Evolutionary conservation across 805 yeast genomes (phyloP), one percentile per base, ranked within the genome.

Genomic region (Wickerhamomyces bovis): DNA sequence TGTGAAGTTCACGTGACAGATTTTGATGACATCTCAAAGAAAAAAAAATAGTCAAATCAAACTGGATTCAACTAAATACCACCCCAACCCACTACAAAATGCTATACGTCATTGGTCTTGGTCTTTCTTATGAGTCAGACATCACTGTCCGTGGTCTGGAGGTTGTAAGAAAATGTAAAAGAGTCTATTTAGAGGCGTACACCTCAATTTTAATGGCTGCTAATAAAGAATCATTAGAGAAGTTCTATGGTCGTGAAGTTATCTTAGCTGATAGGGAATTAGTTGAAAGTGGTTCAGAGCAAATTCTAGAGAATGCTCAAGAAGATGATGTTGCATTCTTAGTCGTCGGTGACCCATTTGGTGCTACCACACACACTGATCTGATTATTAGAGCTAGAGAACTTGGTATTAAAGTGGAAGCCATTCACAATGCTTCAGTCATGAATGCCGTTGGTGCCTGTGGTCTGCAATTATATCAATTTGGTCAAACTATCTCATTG

Each of bases 361-460:
- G 99, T 30, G 99, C 99, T 28, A 92, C 99, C 5, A 92, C 99
- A 1, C 99, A 92, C 68, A 89, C 97, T 0, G 99, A 94, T 69
- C 74, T 92, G 52, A 88, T 90, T 38, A 77, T 92, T 50, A 75
- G 99, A 60, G 98, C 99, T 39, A 78, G 95, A 56, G 96, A 86
- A 65, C 73, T 82, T 50, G 80, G 80, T 2, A 88, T 94, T 61
- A 70, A 76, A 43, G 87, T 86, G 39, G 95, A 87, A 61, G 77
- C 85, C 36, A 80, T 92, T 50, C 99, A 92, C 69, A 92, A 92
- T 65, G 99, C 99, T 1, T 86, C 96, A 16, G 94, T 92, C 12
- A 89, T 94, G 97, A 92, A 92, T 63, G 99, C 98, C 0, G 96
- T 92, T 22, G 99, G 99, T 18, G 95, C 97, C 1, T 89, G 97